phyloP scores from a whole-genome alignment of 2,329 filamentous ascomycete genomes.

The Orbilia brochopaga region DNA sequence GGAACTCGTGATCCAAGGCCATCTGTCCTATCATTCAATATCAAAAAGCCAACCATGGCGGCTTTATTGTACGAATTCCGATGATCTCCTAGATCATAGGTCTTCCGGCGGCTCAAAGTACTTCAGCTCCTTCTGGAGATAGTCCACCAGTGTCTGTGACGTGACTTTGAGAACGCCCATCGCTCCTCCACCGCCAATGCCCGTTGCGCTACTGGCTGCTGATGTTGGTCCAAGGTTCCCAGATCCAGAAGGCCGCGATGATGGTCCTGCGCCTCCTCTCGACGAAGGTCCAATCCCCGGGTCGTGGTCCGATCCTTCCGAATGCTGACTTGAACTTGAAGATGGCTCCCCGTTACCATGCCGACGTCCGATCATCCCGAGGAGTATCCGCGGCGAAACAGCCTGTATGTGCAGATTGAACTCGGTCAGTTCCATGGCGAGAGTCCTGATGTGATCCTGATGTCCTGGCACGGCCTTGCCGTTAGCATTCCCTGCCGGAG shows the following conservation, averaged over 20 bases:
- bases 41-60: not conserved
- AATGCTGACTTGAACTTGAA: conserved; percentile 53
- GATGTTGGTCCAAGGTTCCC: conserved; percentile 35
- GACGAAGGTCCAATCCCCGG: conserved; percentile 36
- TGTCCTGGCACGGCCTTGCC: conserved; percentile 7
- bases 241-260: conserved; percentile 23
- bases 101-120: conserved; percentile 54
- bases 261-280: conserved; percentile 29
- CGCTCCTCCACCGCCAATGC: conserved; percentile 45
- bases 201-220: conserved; percentile 35
- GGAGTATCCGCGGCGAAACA: conserved; percentile 53
- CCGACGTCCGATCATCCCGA: conserved; percentile 54
- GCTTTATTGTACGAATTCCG: not conserved
- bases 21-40: not conserved
- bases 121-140: conserved; percentile 54
- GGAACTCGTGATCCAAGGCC: not conserved
- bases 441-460: conserved; percentile 51
- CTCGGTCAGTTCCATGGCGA: conserved; percentile 55
- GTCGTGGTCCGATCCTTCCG: conserved; percentile 49
- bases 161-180: conserved; percentile 55
- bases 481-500: conserved; percentile 3
- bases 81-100: conserved; percentile 23
- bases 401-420: conserved; percentile 55
- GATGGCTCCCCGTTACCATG: conserved; percentile 50
- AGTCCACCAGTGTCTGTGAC: conserved; percentile 54